These are phyloP conservation scores for Globisporangium uncinulatum DNA, from an alignment of 352 stramenopile species.

Conservation along the genomic window DNA sequence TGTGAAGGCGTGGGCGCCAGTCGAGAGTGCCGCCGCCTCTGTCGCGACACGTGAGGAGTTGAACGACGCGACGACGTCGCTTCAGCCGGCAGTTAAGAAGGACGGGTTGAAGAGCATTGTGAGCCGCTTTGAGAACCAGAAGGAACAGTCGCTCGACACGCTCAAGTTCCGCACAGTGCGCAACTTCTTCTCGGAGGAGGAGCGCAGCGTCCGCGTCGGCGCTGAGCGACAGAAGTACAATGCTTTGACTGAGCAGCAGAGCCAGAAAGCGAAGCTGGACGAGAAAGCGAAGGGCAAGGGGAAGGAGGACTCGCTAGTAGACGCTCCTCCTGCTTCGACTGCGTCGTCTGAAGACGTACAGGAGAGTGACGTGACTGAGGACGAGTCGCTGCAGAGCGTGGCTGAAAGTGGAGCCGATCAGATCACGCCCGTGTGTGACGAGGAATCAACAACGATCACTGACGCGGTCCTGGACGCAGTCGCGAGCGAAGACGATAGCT, in stretches of 20 bases:
- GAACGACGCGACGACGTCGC: background rate
- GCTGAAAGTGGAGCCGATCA: no score
- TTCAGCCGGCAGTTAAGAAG: background rate
- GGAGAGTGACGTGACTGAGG: no score
- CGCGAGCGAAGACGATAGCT: no score
- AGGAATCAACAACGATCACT: no score
- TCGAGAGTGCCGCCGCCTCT: no score
- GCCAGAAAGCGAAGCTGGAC: conserved; percentile 17
- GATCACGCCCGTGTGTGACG: no score
- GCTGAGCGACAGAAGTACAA: conserved; percentile 53
- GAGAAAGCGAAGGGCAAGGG: conserved; percentile 9
- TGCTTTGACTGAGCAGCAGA: conserved; percentile 35
- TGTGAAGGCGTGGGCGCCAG: no score
- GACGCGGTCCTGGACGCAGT: no score
- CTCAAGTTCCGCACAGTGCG: conserved; percentile 49
- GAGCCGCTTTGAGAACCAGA: conserved; percentile 7
- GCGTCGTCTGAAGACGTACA: no score
- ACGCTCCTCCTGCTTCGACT: background rate
- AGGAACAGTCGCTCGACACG: conserved; percentile 40
- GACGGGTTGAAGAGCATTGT: conserved; percentile 5
- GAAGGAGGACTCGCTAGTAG: conserved; percentile 3
- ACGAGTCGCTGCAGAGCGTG: no score
- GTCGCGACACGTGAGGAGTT: background rate
- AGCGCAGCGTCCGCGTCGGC: conserved; percentile 43
- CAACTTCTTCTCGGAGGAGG: conserved; percentile 38